A percentile compares a stretch with the other conserved stretches of the same genome.
These are phyloP conservation scores for Eugenia klotzschiana DNA, from an alignment of 441 rosid genomes.

Conservation along the genomic window DNA sequence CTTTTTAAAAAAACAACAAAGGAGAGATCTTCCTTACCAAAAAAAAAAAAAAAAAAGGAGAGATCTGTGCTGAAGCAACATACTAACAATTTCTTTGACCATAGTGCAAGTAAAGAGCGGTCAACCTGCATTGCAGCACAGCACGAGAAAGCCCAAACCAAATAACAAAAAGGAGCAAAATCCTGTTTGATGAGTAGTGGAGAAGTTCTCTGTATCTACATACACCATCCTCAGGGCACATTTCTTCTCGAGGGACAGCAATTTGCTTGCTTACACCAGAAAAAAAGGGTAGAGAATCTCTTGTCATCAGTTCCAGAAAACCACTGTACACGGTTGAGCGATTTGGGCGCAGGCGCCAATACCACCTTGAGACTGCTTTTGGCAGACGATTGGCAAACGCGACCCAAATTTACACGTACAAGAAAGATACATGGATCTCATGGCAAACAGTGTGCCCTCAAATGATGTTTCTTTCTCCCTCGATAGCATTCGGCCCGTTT, in stretches of 20 bases:
- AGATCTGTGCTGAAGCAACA: neutral
- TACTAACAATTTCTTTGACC: neutral
- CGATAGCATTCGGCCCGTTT: neutral
- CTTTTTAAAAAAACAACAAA: too few species aligned
- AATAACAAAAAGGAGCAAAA: neutral
- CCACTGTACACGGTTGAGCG: constrained; percentile 36
- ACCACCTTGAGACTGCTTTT: constrained; percentile 35
- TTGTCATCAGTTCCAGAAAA: constrained; percentile 28
- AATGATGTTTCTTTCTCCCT: constrained; percentile 13
- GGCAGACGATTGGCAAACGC: constrained; percentile 33
- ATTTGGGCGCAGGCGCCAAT: constrained; percentile 28
- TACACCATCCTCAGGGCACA: neutral
- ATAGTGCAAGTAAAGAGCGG: neutral
- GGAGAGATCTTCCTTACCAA: too few species aligned
- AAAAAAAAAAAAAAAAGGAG: too few species aligned
- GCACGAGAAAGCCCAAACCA: neutral
- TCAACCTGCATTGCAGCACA: neutral
- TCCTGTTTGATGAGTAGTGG: neutral
- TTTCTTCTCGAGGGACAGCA: neutral
- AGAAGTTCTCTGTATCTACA: neutral
- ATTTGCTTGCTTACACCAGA: neutral
- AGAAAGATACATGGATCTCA: constrained; percentile 22
- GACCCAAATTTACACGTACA: constrained; percentile 29
- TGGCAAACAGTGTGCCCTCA: constrained; percentile 10
- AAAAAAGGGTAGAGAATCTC: neutral